phyloP scores from a whole-genome alignment of 192 early-diverging fungal genomes.

The Cetraspora pellucida region DNA sequence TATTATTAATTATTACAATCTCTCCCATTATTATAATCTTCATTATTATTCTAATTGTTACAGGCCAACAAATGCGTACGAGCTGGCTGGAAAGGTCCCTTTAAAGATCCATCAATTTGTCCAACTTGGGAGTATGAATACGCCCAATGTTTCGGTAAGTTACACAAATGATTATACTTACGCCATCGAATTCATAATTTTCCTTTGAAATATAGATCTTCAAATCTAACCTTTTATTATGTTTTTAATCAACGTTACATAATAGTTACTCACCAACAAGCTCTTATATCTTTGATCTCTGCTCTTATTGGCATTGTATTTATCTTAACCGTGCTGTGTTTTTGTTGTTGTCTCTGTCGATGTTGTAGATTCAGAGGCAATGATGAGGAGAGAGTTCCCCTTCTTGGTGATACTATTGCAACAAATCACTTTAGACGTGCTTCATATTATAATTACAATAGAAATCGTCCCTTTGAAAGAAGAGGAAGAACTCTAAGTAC shows the following conservation, averaged over 20 bases:
- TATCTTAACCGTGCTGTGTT: background rate
- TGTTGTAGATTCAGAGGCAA: conserved; percentile 1
- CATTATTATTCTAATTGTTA: background rate
- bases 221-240: background rate
- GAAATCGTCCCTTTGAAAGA: conserved; percentile 36
- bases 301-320: conserved; percentile 23
- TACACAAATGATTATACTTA: background rate
- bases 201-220: background rate
- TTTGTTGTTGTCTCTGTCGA: conserved; percentile 35
- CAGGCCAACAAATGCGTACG: conserved; percentile 19
- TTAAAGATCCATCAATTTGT: background rate
- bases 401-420: conserved; percentile 16
- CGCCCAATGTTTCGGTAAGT: conserved; percentile 35
- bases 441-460: conserved; percentile 36
- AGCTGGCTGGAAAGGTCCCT: conserved; percentile 27
- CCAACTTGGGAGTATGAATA: conserved; percentile 27
- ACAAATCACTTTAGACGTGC: conserved; percentile 30
- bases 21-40: background rate
- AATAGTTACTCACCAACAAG: conserved; percentile 25
- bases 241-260: background rate
- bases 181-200: background rate
- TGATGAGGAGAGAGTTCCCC: conserved; percentile 28
- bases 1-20: background rate
- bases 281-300: conserved; percentile 29
- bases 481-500: conserved; percentile 18